These are phyloP conservation scores for Amaranthus tricolor DNA, from an alignment of 179 eudicot genomes.

Conservation along the genomic window DNA sequence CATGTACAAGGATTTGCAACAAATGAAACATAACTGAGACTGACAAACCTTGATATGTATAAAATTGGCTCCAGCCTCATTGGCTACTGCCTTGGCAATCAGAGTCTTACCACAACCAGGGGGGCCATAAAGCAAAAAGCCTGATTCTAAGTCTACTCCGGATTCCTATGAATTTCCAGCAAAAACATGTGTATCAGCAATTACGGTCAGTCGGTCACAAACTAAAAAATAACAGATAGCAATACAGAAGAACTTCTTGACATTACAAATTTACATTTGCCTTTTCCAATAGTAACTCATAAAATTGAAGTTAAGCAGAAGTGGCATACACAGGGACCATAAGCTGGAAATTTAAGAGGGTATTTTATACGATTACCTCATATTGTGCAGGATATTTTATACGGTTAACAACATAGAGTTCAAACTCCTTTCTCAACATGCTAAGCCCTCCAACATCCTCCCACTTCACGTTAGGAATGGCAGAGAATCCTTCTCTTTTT, in stretches of 20 bases:
- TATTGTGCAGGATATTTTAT: constrained; percentile 65
- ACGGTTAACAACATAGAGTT: constrained; percentile 58
- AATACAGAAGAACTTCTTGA: neutral
- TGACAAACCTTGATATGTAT: constrained; percentile 81
- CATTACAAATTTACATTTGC: too few relatives aligned
- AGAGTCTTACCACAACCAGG: constrained; percentile 98
- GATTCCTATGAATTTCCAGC: constrained; percentile 30
- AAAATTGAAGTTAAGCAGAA: neutral
- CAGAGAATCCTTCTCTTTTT: constrained; percentile 89
- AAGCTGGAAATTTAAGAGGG: neutral
- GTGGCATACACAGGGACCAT: neutral
- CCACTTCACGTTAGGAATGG: constrained; percentile 76
- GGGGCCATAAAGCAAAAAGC: constrained; percentile 91
- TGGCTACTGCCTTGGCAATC: constrained; percentile 95
- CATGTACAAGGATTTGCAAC: neutral
- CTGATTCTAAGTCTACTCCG: constrained; percentile 65
- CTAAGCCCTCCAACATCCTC: constrained; percentile 89
- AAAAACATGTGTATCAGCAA: neutral
- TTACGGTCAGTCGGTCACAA: neutral
- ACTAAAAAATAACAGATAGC: neutral
- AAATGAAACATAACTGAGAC: neutral
- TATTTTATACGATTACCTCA: constrained; percentile 41
- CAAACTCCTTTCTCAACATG: constrained; percentile 61
- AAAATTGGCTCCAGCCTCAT: constrained; percentile 90
- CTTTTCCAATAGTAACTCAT: too few relatives aligned